phyloP scores from a whole-genome alignment of 106 monocot genomes.

The Platanthera zijinensis region DNA sequence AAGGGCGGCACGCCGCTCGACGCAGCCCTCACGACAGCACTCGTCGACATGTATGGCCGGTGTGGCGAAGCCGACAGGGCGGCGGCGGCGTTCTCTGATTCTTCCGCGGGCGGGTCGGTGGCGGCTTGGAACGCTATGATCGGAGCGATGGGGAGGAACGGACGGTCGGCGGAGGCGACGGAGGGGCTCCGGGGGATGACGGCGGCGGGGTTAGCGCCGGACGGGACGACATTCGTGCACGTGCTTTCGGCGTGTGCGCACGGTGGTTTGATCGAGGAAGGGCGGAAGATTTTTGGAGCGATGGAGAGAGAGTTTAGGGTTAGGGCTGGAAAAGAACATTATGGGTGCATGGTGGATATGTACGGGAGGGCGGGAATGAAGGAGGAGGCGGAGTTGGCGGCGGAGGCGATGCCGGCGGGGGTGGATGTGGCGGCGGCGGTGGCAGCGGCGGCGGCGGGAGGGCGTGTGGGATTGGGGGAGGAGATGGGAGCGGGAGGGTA shows the following conservation, averaged over 20 bases:
- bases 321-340: conserved; percentile 8
- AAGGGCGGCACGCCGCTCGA: conserved; percentile 5
- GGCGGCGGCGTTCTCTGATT: background rate
- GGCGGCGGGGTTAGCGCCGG: conserved; percentile 2
- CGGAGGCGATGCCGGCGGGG: conserved; percentile 12
- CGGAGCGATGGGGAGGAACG: conserved; percentile 12
- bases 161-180: background rate
- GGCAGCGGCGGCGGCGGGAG: conserved; percentile 14
- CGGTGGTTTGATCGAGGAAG: conserved; percentile 19
- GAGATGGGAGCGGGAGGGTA: conserved; percentile 8
- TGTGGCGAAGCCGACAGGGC: conserved; percentile 13
- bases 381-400: conserved; percentile 5
- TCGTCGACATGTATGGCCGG: conserved; percentile 27
- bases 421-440: conserved; percentile 3
- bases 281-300: conserved; percentile 4
- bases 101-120: background rate
- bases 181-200: background rate
- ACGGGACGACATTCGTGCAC: conserved; percentile 12
- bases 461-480: conserved; percentile 1
- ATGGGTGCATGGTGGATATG: conserved; percentile 24
- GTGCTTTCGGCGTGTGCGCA: conserved; percentile 22
- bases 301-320: conserved; percentile 20
- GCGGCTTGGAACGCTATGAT: conserved; percentile 21
- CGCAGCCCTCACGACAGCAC: conserved; percentile 2
- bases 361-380: conserved; percentile 16